Percentiles rank a stretch among this genome's conserved stretches.
Evolutionary conservation across 495 filamentous ascomycete genomes (phyloP).

Genomic region (Trichocladium antarcticum): DNA sequence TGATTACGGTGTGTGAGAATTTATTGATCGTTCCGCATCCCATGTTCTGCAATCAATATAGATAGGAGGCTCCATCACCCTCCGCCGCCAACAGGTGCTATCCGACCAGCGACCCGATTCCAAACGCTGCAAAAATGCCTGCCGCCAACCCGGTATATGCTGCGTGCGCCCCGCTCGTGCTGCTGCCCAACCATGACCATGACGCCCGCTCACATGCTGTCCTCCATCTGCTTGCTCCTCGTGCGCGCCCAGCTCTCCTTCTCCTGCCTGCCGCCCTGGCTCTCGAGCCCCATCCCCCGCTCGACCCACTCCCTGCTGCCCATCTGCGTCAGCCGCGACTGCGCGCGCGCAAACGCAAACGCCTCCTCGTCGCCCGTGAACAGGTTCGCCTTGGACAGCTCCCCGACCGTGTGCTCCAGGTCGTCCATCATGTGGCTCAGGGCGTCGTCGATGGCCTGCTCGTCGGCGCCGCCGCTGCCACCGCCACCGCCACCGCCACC

Average conservation of each 20-base stretch:
- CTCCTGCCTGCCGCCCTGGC: slow-evolving; percentile 48
- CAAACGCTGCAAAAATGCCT: too few relatives aligned
- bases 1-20: too few relatives aligned
- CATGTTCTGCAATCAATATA: too few relatives aligned
- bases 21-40: too few relatives aligned
- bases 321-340: slow-evolving; percentile 84
- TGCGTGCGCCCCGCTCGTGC: too few relatives aligned
- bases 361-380: slow-evolving; percentile 94
- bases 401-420: slow-evolving; percentile 71
- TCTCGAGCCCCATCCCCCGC: slow-evolving; percentile 58
- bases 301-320: slow-evolving; percentile 92
- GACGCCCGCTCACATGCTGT: slow-evolving; percentile 49
- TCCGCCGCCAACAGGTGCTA: too few relatives aligned
- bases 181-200: too few relatives aligned
- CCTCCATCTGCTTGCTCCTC: slow-evolving; percentile 57
- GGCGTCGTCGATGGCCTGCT: slow-evolving; percentile 52
- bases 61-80: too few relatives aligned
- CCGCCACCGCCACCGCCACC: slow-evolving; percentile 37
- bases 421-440: slow-evolving; percentile 94
- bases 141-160: too few relatives aligned
- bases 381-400: slow-evolving; percentile 73
- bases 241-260: slow-evolving; percentile 54
- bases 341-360: slow-evolving; percentile 86
- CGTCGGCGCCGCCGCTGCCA: slow-evolving; percentile 30
- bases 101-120: too few relatives aligned